Base-by-base conservation (phyloP, 208 protist species). In the Lotmaria passim region DNA sequence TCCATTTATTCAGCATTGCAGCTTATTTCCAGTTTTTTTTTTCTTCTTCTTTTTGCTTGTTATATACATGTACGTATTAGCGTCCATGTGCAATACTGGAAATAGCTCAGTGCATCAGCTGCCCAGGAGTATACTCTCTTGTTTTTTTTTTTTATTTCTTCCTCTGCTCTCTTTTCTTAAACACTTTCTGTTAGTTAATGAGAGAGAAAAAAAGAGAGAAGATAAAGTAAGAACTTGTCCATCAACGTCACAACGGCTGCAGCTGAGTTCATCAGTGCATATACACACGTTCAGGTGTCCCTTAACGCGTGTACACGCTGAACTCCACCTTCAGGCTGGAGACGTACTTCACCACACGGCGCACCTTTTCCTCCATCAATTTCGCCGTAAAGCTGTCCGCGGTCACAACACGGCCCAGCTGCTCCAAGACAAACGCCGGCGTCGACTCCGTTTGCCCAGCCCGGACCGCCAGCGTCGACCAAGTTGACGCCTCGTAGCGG, bases 401-500 rank as follows among this genome's bases (percentile, higher is more conserved):
- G 14, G 24, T 21, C 46, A 86, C 52, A 1, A 41, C 28, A 10
- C 4, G 39, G 24, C 46, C 26, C 6, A 82, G 36, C 38, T 68
- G 47, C 26, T 55, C 59, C 53, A 67, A 7, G 48, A 57, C 62
- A 36, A 19, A 19, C 6, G 48, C 58, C 1, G 64, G 38, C 23
- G 65, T 26, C 30, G n/a, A 23, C 6, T 12, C 41, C 4, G 50
- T 43, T 47, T 56, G 47, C 8, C 64, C 71, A 3, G 67, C 63
- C 2, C 24, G 11, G 47, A 33, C 46, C 15, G 50, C 44, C 23
- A 75, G 31, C 30, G 66, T 56, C 7, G 64, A 70, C 78, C 77
- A 83, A 33, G 50, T 61, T 21, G 60, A 53, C 3, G 58, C 33
- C 68, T 81, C 73, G 52, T 82, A 83, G 23, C 73, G 68, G n/a